Evolutionary conservation across 495 filamentous ascomycete genomes (phyloP).

Genomic region (Podospora appendiculata): DNA sequence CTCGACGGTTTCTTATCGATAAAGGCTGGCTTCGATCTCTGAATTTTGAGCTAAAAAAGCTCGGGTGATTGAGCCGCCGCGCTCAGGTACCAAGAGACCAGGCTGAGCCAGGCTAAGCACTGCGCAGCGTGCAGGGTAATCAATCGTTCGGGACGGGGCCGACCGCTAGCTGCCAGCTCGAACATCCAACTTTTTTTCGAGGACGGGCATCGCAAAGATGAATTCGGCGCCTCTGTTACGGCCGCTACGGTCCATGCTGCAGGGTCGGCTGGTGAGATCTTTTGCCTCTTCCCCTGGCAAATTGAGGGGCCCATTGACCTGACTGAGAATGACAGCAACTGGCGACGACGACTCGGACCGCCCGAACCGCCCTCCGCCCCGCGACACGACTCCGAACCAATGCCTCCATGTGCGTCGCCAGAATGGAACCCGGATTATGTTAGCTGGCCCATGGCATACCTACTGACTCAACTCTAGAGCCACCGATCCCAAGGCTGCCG

Average conservation of each 20-base stretch:
- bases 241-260: slow-evolving; percentile 21
- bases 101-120: no score
- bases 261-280: slow-evolving; percentile 22
- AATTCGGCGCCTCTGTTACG: slow-evolving; percentile 25
- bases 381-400: slow-evolving; percentile 18
- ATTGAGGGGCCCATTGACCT: slow-evolving; percentile 3
- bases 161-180: not conserved
- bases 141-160: no score
- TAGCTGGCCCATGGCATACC: not conserved
- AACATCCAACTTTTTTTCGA: slow-evolving; percentile 10
- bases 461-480: not conserved
- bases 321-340: slow-evolving; percentile 9
- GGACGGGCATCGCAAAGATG: slow-evolving; percentile 20
- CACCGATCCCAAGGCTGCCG: not conserved
- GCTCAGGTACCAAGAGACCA: no score
- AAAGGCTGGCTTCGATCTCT: slow-evolving; percentile 8
- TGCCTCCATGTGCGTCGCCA: slow-evolving; percentile 19
- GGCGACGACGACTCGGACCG: slow-evolving; percentile 1
- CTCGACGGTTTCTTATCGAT: slow-evolving; percentile 23
- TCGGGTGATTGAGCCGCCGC: slow-evolving; percentile 1
- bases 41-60: slow-evolving; percentile 3
- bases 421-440: not conserved
- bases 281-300: not conserved
- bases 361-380: not conserved
- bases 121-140: no score